Conservation (phyloP, 371 early-diverging fungal species). For the Parasitella parasitica region DNA sequence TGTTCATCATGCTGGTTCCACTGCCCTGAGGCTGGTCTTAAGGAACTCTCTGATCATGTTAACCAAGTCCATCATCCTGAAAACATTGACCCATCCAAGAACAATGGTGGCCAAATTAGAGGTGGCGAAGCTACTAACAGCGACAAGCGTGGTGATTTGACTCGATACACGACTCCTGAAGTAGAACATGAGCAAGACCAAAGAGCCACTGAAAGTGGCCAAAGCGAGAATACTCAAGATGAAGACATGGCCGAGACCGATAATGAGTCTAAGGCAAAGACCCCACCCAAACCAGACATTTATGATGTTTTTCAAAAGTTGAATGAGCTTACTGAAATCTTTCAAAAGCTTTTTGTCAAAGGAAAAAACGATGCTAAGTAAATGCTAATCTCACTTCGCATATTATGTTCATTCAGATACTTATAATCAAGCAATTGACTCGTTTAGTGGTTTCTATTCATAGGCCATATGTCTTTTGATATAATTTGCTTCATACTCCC, state of each 20-base stretch:
- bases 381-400: too few relatives aligned
- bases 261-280: background rate
- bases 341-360: background rate
- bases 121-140: background rate
- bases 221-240: background rate
- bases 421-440: too few relatives aligned
- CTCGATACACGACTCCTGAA: too few relatives aligned
- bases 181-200: background rate
- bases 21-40: conserved; percentile 7
- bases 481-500: too few relatives aligned
- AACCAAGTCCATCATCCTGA: background rate
- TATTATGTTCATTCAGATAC: too few relatives aligned
- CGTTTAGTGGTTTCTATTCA: too few relatives aligned
- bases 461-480: too few relatives aligned
- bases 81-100: background rate
- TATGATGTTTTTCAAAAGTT: background rate
- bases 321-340: background rate
- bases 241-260: background rate
- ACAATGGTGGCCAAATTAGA: background rate
- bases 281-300: background rate
- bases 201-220: background rate
- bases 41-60: background rate
- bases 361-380: background rate
- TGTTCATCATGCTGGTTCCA: conserved; percentile 17
- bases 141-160: background rate